A percentile compares a stretch with the other conserved stretches of the same genome.
phyloP scores from a whole-genome alignment of 768 basidiomycete genomes.

The Pleurotus tuoliensis region DNA sequence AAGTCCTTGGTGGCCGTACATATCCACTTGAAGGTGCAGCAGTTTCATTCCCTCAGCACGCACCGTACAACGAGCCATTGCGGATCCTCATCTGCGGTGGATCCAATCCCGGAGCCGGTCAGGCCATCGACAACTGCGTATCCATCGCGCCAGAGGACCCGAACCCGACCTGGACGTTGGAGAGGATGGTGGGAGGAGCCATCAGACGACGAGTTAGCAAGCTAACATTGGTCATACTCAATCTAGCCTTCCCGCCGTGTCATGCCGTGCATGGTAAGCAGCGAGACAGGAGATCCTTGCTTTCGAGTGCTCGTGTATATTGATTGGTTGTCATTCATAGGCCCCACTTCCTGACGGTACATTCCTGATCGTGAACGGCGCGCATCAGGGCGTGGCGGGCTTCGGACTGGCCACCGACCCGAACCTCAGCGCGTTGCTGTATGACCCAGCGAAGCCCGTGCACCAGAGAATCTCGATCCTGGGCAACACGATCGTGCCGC shows the following conservation, averaged over 20 bases:
- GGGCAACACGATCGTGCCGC: slow-evolving; percentile 48
- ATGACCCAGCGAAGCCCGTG: slow-evolving; percentile 45
- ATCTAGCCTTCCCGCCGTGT: slow-evolving; percentile 68
- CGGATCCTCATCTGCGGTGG: slow-evolving; percentile 74
- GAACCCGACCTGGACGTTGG: slow-evolving; percentile 64
- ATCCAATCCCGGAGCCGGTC: slow-evolving; percentile 52
- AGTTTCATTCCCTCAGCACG: slow-evolving; percentile 62
- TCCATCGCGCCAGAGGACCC: slow-evolving; percentile 59
- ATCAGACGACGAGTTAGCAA: neutral
- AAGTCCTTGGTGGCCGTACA: slow-evolving; percentile 64
- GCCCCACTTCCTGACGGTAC: slow-evolving; percentile 52
- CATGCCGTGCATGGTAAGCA: slow-evolving; percentile 61
- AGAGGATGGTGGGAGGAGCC: slow-evolving; percentile 62
- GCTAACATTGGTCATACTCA: neutral
- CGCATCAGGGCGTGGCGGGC: slow-evolving; percentile 50
- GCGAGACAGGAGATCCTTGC: no score
- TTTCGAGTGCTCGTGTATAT: neutral
- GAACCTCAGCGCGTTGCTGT: slow-evolving; percentile 46
- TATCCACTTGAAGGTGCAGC: slow-evolving; percentile 77
- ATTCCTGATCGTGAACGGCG: slow-evolving; percentile 58
- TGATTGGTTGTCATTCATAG: neutral
- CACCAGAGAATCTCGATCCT: slow-evolving; percentile 50
- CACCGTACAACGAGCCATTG: slow-evolving; percentile 74
- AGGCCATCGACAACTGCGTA: slow-evolving; percentile 66
- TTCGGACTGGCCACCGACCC: slow-evolving; percentile 50